phyloP scores from a whole-genome alignment of 108 stramenopile species.

The Stephanodiscus triporus region DNA sequence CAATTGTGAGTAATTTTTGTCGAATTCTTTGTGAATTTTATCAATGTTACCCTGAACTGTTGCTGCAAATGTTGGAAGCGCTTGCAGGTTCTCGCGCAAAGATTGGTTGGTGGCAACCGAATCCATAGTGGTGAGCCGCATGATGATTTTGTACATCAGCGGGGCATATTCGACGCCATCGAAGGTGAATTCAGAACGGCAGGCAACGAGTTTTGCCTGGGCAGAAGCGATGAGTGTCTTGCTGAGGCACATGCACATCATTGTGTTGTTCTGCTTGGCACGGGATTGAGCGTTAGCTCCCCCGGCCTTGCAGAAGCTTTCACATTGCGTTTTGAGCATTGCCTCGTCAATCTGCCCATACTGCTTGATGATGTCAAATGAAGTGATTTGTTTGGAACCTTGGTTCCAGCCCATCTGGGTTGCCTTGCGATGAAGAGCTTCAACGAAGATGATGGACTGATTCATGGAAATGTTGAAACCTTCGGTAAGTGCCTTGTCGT shows the following conservation, averaged over 20 bases:
- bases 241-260: background rate
- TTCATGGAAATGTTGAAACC: background rate
- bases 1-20: too few species aligned
- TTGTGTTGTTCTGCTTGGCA: background rate
- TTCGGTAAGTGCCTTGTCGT: too few species aligned
- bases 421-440: background rate
- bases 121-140: background rate
- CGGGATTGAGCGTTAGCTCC: background rate
- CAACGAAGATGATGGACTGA: background rate
- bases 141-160: background rate
- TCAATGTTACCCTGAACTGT: background rate
- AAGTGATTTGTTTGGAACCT: background rate
- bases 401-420: background rate
- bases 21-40: too few species aligned
- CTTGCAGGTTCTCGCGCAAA: background rate
- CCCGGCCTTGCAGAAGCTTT: background rate
- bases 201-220: background rate
- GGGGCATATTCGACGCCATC: background rate
- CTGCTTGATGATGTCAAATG: background rate
- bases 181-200: background rate
- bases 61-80: background rate
- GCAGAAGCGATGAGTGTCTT: background rate
- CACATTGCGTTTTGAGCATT: background rate
- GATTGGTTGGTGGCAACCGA: background rate
- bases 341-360: background rate